A percentile compares a stretch with the other conserved stretches of the same genome.
These are phyloP conservation scores for Pleurozium schreberi DNA, from an alignment of 225 moss, liverwort and hornwort species.

Conservation along the genomic window DNA sequence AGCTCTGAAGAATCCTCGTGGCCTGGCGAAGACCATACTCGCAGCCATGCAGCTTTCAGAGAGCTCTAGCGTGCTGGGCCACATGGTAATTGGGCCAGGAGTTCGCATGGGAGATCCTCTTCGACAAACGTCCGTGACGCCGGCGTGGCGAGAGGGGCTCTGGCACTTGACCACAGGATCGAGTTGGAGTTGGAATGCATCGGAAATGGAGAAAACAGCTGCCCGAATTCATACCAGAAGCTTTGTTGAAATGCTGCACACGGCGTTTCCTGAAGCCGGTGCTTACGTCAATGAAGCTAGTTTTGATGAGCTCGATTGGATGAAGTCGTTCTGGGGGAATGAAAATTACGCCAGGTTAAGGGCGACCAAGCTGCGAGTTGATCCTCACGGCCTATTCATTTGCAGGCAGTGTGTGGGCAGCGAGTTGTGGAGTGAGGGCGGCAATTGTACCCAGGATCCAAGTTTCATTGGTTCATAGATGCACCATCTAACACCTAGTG, in stretches of 20 bases:
- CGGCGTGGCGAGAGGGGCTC: conserved; percentile 13
- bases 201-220: not conserved
- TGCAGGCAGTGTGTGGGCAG: conserved; percentile 26
- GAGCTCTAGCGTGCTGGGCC: not conserved
- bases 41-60: not conserved
- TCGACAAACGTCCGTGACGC: conserved; percentile 6
- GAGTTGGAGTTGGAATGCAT: conserved; percentile 9
- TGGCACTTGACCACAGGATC: not conserved
- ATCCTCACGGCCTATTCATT: conserved; percentile 12
- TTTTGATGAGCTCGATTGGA: conserved; percentile 13
- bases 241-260: not conserved
- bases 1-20: conserved; percentile 6
- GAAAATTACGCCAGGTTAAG: conserved; percentile 14
- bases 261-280: conserved; percentile 11
- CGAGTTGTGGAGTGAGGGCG: conserved; percentile 2
- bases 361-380: conserved; percentile 4
- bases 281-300: conserved; percentile 17
- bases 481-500: not conserved
- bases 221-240: not conserved
- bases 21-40: conserved; percentile 8
- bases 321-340: conserved; percentile 8
- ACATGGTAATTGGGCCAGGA: conserved; percentile 25
- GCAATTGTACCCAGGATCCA: not conserved
- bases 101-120: conserved; percentile 19
- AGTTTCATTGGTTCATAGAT: not conserved